Evolutionary conservation across 805 yeast species (phyloP).

Genomic region (Candida insectorum): DNA sequence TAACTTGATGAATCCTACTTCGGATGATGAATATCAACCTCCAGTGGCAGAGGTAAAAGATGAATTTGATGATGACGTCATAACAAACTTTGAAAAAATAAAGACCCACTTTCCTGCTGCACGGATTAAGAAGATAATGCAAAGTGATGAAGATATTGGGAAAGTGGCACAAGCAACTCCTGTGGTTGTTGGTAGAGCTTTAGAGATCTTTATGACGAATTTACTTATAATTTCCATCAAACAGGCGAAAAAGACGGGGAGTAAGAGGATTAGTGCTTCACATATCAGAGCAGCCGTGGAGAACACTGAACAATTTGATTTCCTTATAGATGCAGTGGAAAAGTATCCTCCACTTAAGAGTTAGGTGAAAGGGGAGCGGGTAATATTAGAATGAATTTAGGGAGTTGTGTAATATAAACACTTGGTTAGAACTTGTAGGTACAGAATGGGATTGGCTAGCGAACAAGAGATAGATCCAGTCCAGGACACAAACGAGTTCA

Average conservation of each 20-base stretch:
- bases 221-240: constrained; percentile 79
- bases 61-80: constrained; percentile 14
- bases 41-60: constrained; percentile 1
- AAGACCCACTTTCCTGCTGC: constrained; percentile 91
- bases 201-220: constrained; percentile 87
- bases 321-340: constrained; percentile 71
- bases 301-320: constrained; percentile 88
- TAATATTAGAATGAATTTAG: too few relatives aligned
- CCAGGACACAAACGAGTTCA: too few relatives aligned
- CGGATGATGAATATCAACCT: constrained; percentile 10
- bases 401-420: too few relatives aligned
- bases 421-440: too few relatives aligned
- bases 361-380: constrained; percentile 7
- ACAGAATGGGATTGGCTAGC: too few relatives aligned
- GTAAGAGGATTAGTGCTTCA: constrained; percentile 76
- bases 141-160: constrained; percentile 96
- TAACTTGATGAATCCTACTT: constrained; percentile 14
- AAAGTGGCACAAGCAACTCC: constrained; percentile 99
- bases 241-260: constrained; percentile 72
- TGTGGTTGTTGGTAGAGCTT: constrained; percentile 92
- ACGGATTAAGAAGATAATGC: constrained; percentile 94
- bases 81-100: constrained; percentile 44
- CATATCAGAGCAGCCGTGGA: constrained; percentile 82
- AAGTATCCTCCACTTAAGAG: constrained; percentile 48
- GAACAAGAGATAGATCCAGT: too few relatives aligned